Base-by-base conservation (phyloP, 495 filamentous ascomycete genomes). In the Penicillium maclennaniae region DNA sequence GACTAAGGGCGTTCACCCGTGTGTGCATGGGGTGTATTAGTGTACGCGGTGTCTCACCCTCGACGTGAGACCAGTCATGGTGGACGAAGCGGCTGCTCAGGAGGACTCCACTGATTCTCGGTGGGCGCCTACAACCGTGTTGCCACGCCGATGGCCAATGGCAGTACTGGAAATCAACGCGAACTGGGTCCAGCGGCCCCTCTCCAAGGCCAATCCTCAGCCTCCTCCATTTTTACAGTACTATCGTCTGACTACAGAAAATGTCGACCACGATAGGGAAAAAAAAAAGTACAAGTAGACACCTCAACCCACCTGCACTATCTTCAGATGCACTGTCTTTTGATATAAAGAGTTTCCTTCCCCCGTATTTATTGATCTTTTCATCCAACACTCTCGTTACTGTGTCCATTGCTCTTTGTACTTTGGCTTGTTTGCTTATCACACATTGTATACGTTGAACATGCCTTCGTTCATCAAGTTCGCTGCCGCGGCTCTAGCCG, bases 381-480 rank as follows among this genome's bases (percentile, higher is more conserved):
- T 23, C n/a, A n/a, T n/a, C 23, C 23, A 2, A 23, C 23, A 12
- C n/a, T 37, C n/a, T 37, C 9, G 34, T 37, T 37, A 37, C 34
- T 37, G 1, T 12, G 6, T 15, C 1, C 45, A 39, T 14, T 23
- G 36, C 6, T 6, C 37, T 28, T 23, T 23, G 28, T 20, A 41
- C 25, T 19, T 43, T 31, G 27, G 27, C 42, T 34, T 45, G 16
- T 36, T 36, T 36, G 26, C 28, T n/a, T 39, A 20, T 48, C 36
- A 43, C n/a, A 14, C 23, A 44, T 23, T 27, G 19, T 12, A 10
- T n/a, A 23, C 19, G n/a, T 9, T 12, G 14, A 23, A 44, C 17
- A 72, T 74, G 71, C 56, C 61, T 15, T 64, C 63, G 21, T 51
- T 68, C 46, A 47, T 69, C 58, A 70, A 69, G 54, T 67, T 67